Evolutionary conservation across 2,329 filamentous ascomycete genomes (phyloP).

Genomic region (Phyllosticta citriasiana): DNA sequence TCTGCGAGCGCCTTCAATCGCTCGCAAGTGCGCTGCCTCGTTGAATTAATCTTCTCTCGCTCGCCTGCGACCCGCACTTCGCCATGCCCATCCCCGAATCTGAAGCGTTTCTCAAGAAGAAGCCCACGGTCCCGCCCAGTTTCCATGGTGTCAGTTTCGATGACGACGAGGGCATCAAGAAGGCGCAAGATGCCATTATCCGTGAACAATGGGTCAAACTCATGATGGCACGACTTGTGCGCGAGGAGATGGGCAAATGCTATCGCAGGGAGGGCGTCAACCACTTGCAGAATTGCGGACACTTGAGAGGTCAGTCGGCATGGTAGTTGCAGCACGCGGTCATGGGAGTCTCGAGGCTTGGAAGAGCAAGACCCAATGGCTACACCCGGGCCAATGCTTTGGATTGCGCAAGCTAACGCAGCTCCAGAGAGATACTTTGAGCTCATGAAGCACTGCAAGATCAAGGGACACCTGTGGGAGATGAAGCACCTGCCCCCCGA

Average conservation of each 20-base stretch:
- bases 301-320: slow-evolving; percentile 59
- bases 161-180: slow-evolving; percentile 70
- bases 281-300: slow-evolving; percentile 78
- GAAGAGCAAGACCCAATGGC: not conserved
- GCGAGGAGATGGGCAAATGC: slow-evolving; percentile 78
- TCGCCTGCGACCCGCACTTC: slow-evolving; percentile 10
- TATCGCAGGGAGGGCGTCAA: slow-evolving; percentile 78
- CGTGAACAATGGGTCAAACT: slow-evolving; percentile 81
- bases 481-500: slow-evolving; percentile 21
- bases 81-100: slow-evolving; percentile 78
- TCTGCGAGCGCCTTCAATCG: not conserved
- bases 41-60: not conserved
- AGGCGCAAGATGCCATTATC: slow-evolving; percentile 71
- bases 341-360: not conserved
- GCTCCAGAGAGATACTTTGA: slow-evolving; percentile 64
- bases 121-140: slow-evolving; percentile 70
- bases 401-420: not conserved
- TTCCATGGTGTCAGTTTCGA: slow-evolving; percentile 84
- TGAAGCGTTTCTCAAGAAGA: slow-evolving; percentile 69
- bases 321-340: not conserved
- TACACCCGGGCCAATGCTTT: not conserved
- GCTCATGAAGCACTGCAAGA: slow-evolving; percentile 63
- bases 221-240: slow-evolving; percentile 78
- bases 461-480: slow-evolving; percentile 69
- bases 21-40: not conserved